Conservation (phyloP, 345 rosid species). For the Sisymbrium altissimum region DNA sequence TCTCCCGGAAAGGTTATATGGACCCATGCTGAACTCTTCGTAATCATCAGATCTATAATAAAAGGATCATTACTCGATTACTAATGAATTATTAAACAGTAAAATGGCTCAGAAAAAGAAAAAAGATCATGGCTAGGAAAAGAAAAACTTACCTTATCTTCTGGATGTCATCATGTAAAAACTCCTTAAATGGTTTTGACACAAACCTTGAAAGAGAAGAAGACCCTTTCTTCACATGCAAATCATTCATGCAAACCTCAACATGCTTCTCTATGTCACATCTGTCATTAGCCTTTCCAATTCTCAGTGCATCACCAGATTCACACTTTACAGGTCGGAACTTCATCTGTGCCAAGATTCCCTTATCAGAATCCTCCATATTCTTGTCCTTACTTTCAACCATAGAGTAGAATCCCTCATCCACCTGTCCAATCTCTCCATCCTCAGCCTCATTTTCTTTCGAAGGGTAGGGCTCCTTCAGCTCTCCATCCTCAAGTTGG, state of each 20-base stretch:
- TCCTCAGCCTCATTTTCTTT: too few relatives aligned
- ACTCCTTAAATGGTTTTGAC: slow-evolving; percentile 12
- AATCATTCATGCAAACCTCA: not conserved
- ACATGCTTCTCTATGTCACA: slow-evolving; percentile 32
- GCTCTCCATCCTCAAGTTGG: too few relatives aligned
- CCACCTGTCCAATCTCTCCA: too few relatives aligned
- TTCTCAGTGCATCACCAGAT: not conserved
- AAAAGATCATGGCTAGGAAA: not conserved
- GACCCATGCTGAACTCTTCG: slow-evolving; percentile 24
- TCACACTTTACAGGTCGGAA: too few relatives aligned
- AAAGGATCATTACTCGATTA: not conserved
- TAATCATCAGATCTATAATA: slow-evolving; percentile 41
- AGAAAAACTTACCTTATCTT: slow-evolving; percentile 42
- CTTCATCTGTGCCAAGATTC: not conserved
- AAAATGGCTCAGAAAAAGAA: not conserved
- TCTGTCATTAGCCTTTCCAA: slow-evolving; percentile 22
- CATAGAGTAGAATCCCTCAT: too few relatives aligned
- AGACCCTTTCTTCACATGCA: too few relatives aligned
- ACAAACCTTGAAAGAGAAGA: too few relatives aligned
- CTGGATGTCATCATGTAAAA: slow-evolving; percentile 27
- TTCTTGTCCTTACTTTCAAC: slow-evolving; percentile 37
- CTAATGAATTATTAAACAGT: not conserved
- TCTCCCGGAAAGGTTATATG: slow-evolving; percentile 30
- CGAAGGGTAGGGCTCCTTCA: too few relatives aligned
- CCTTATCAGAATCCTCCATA: slow-evolving; percentile 29